phyloP scores from a whole-genome alignment of 2,329 filamentous ascomycete species.

The Plectosphaerella sp. region DNA sequence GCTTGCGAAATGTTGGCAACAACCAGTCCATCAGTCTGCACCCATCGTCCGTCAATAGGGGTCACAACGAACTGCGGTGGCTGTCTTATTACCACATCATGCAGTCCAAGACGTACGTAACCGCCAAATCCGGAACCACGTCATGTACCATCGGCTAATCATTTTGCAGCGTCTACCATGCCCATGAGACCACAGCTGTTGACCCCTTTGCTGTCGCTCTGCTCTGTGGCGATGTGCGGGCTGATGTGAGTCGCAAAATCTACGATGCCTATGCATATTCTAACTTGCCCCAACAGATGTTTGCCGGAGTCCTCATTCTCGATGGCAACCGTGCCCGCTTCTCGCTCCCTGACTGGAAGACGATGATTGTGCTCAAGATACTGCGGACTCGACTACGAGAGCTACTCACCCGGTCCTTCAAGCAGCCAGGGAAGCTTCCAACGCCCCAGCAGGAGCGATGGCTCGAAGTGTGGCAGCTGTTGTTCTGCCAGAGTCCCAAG shows the following conservation, averaged over 20 bases:
- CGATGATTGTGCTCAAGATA: slow-evolving; percentile 82
- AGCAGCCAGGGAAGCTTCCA: slow-evolving; percentile 56
- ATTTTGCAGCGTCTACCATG: slow-evolving; percentile 67
- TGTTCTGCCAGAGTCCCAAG: slow-evolving; percentile 55
- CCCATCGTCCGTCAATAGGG: slow-evolving; percentile 84
- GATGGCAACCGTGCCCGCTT: slow-evolving; percentile 87
- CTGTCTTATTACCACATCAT: slow-evolving; percentile 97
- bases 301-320: slow-evolving; percentile 78
- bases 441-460: slow-evolving; percentile 67
- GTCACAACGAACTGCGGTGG: slow-evolving; percentile 64
- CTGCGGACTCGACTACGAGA: slow-evolving; percentile 71
- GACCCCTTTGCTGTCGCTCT: slow-evolving; percentile 80
- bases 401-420: slow-evolving; percentile 68
- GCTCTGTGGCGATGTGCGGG: slow-evolving; percentile 83
- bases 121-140: slow-evolving; percentile 7
- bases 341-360: slow-evolving; percentile 82
- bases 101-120: slow-evolving; percentile 73
- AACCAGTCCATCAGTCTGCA: slow-evolving; percentile 87
- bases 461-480: slow-evolving; percentile 69
- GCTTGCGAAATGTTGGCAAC: slow-evolving; percentile 86
- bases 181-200: slow-evolving; percentile 79
- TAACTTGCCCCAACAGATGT: slow-evolving; percentile 53
- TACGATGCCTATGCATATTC: background rate
- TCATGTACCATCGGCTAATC: slow-evolving; percentile 15
- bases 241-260: slow-evolving; percentile 55